Evolutionary conservation across 2,329 filamentous ascomycete species (phyloP).

Genomic region (Claviceps lovelessii): DNA sequence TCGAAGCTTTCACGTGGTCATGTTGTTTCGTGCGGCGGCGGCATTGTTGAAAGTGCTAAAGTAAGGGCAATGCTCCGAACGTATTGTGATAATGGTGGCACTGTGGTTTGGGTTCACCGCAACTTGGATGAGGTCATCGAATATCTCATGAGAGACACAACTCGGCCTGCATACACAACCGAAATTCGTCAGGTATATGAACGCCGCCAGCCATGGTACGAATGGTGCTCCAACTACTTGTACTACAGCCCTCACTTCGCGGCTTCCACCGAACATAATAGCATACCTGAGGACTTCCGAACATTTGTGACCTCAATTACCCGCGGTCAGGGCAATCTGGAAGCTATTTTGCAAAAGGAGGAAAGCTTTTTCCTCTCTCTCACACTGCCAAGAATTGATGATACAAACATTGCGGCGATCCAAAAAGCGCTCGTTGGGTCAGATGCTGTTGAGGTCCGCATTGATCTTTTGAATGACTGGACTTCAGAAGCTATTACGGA

Average conservation of each 20-base stretch:
- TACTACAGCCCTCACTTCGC: conserved; percentile 65
- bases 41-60: conserved; percentile 73
- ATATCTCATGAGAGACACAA: conserved; percentile 79
- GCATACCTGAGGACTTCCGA: conserved; percentile 21
- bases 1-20: conserved; percentile 60
- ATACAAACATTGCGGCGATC: conserved; percentile 47
- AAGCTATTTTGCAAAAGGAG: conserved; percentile 33
- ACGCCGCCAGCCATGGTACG: conserved; percentile 76
- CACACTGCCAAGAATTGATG: conserved; percentile 58
- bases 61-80: conserved; percentile 61
- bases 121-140: conserved; percentile 79
- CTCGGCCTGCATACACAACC: conserved; percentile 79
- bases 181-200: conserved; percentile 86
- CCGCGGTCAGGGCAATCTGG: conserved; percentile 32
- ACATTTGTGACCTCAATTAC: conserved; percentile 26
- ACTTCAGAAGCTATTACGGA: conserved; percentile 63
- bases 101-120: conserved; percentile 75
- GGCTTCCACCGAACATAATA: conserved; percentile 9
- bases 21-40: conserved; percentile 87
- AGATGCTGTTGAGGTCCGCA: conserved; percentile 87
- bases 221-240: conserved; percentile 84
- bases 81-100: conserved; percentile 63
- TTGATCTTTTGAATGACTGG: conserved; percentile 72
- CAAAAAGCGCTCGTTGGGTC: conserved; percentile 65
- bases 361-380: conserved; percentile 88